A percentile compares a stretch with the other conserved stretches of the same genome.
These are phyloP conservation scores for Phellinidium pouzarii DNA, from an alignment of 1,284 basidiomycete species.

Conservation along the genomic window DNA sequence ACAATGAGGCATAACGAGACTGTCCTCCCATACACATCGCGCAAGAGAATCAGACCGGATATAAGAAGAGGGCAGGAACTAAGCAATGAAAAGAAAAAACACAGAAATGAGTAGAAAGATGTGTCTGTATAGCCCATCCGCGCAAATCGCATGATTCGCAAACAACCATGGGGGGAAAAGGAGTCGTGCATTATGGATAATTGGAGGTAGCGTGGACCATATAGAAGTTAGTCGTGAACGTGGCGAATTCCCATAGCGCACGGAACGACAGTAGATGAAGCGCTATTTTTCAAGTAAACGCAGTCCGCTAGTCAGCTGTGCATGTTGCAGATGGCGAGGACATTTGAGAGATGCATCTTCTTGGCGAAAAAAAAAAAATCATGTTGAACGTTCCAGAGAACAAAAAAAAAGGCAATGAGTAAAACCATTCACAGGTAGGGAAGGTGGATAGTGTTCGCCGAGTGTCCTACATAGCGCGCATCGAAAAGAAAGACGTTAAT, in stretches of 20 bases:
- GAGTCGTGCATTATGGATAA: neutral
- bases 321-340: neutral
- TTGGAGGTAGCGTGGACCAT: neutral
- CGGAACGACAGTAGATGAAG: too few relatives aligned
- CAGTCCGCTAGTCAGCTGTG: neutral
- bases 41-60: too few relatives aligned
- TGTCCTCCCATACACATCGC: slow-evolving; percentile 12
- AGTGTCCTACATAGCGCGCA: slow-evolving; percentile 5
- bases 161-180: neutral
- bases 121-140: slow-evolving; percentile 4
- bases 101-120: neutral
- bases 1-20: slow-evolving; percentile 10
- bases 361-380: slow-evolving; percentile 15
- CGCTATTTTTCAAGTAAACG: neutral
- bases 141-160: neutral
- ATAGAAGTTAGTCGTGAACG: neutral
- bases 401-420: slow-evolving; percentile 1
- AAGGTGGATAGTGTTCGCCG: neutral
- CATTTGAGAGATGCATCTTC: slow-evolving; percentile 4
- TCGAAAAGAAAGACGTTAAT: neutral
- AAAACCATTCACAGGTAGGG: slow-evolving; percentile 7
- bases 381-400: slow-evolving; percentile 12
- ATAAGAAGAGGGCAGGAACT: neutral
- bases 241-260: neutral
- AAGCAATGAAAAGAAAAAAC: neutral